These are phyloP conservation scores for Mortierella polycephala DNA, from an alignment of 371 early-diverging fungal genomes.

Conservation along the genomic window DNA sequence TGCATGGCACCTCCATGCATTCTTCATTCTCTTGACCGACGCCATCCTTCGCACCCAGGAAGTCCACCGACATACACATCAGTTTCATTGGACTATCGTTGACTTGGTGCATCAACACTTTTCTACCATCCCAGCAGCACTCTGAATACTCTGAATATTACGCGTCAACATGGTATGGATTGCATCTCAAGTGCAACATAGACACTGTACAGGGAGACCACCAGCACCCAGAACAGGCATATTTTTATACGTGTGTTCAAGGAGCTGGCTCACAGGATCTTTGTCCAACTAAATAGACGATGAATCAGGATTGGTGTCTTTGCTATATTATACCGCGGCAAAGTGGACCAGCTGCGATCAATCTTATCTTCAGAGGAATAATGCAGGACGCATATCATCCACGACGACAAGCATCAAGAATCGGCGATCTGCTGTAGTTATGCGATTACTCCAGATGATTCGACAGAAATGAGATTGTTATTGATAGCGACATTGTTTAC, in stretches of 20 bases:
- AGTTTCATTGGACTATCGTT: neutral
- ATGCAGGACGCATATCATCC: no score
- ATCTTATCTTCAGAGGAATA: no score
- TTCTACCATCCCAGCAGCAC: neutral
- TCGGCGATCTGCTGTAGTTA: no score
- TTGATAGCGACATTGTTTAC: neutral
- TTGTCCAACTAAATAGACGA: no score
- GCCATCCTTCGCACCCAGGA: slow-evolving; percentile 5
- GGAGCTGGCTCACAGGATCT: no score
- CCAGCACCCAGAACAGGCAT: no score
- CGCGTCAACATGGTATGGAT: slow-evolving; percentile 29
- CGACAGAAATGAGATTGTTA: neutral
- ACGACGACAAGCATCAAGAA: no score
- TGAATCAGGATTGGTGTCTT: no score
- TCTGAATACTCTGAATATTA: neutral
- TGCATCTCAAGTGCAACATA: neutral
- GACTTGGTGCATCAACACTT: slow-evolving; percentile 3
- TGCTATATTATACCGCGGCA: no score
- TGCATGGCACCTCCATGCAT: neutral
- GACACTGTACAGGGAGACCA: neutral
- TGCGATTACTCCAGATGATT: no score
- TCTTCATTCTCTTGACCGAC: neutral
- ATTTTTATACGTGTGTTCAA: no score
- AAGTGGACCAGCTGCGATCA: no score
- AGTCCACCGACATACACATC: slow-evolving; percentile 1